Conservation (phyloP, 768 basidiomycete species). For the Russula earlei region DNA sequence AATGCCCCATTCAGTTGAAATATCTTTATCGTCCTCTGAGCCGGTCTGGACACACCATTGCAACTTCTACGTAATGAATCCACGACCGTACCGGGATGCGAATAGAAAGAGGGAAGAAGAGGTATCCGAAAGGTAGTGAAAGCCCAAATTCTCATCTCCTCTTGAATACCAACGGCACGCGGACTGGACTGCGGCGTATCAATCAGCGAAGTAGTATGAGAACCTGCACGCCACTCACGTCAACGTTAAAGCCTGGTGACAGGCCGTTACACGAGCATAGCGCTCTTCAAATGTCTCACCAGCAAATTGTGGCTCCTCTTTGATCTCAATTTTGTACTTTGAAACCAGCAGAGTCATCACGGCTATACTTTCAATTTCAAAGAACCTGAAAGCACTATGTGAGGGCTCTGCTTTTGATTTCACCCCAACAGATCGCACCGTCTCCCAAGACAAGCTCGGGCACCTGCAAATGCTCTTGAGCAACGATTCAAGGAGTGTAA, state of each 20-base stretch:
- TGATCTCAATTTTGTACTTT: constrained; percentile 37
- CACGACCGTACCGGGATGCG: too few species aligned
- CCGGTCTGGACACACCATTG: too few species aligned
- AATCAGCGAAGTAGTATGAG: not conserved
- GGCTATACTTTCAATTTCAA: constrained; percentile 41
- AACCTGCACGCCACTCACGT: not conserved
- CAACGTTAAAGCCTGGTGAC: not conserved
- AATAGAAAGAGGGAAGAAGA: too few species aligned
- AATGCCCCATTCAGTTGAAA: too few species aligned
- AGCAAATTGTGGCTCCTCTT: constrained; percentile 39
- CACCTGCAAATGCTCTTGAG: not conserved
- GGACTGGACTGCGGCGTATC: constrained; percentile 4
- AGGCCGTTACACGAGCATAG: constrained; percentile 22
- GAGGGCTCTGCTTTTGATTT: not conserved
- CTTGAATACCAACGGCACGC: constrained; percentile 20
- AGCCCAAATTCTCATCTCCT: too few species aligned
- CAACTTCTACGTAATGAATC: too few species aligned
- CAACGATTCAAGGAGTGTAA: not conserved
- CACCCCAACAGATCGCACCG: constrained; percentile 5
- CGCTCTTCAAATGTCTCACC: constrained; percentile 37
- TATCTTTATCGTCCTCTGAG: too few species aligned
- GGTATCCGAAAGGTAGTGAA: too few species aligned
- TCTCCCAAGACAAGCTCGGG: constrained; percentile 21
- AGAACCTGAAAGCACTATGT: constrained; percentile 31
- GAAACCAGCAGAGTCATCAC: constrained; percentile 37